A percentile compares a stretch with the other conserved stretches of the same genome.
phyloP scores from a whole-genome alignment of 371 early-diverging fungal species.

The Mortierella sp. region DNA sequence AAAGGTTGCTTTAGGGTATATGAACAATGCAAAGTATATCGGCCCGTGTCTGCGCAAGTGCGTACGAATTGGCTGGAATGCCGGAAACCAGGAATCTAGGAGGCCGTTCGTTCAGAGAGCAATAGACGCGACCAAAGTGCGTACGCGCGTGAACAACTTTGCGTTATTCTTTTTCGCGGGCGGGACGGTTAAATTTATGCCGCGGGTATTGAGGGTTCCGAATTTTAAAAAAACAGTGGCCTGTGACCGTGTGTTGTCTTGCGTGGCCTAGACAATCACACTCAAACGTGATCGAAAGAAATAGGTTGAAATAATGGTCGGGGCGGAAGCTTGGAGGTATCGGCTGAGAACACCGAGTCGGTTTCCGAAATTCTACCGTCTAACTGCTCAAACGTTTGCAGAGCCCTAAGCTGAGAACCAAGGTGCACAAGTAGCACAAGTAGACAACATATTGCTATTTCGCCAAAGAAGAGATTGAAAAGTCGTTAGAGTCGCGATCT shows the following conservation, averaged over 20 bases:
- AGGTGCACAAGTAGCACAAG: conserved; percentile 21
- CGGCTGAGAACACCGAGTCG: no score
- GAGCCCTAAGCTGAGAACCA: conserved; percentile 18
- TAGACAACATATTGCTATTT: conserved; percentile 9
- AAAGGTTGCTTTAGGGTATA: no score
- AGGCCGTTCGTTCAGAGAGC: no score
- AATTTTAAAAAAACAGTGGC: background rate
- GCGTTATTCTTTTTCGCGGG: no score
- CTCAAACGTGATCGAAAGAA: background rate
- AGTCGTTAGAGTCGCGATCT: background rate
- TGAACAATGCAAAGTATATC: no score
- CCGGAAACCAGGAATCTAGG: no score
- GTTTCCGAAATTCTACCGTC: background rate
- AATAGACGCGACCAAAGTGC: no score
- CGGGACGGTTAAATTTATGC: conserved; percentile 4
- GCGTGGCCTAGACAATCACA: background rate
- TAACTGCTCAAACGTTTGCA: conserved; percentile 9
- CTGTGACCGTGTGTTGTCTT: background rate
- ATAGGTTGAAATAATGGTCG: no score
- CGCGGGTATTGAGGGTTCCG: background rate
- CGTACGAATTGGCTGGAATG: no score
- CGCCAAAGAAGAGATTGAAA: background rate
- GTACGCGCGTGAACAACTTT: background rate
- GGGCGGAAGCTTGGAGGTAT: no score
- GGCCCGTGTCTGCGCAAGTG: no score